Base-by-base conservation (phyloP, 192 early-diverging fungal genomes). In the Gaertneriomyces sp. region DNA sequence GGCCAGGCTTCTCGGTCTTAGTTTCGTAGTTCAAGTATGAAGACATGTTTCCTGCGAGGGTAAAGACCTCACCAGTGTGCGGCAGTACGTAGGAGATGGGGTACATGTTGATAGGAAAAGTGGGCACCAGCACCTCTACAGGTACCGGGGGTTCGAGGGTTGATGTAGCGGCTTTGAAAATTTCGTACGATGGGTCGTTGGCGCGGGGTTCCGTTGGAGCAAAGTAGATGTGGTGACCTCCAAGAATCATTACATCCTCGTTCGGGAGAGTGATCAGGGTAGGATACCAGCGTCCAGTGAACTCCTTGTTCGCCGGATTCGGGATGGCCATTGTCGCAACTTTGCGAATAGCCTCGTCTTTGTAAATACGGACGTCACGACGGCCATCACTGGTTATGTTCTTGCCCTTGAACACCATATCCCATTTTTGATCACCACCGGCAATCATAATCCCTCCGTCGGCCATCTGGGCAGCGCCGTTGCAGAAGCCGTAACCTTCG, bases 251-350 rank as follows among this genome's bases (percentile, higher is more conserved):
- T 10, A 45, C 11, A 19, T 45, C 25, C 41, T 64, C 72, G 47
- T 68, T 50, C 14, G 60, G 51, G 50, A 74, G 45, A 8, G 57
- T 47, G 40, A 64, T 17, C 6, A 64, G 53, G 38, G 72, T 70
- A 4, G 72, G 72, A 51, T 74, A 74, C 72, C 72, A 74, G 7
- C 71, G 53, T 9, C 69, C 55, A 38, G 38, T 60, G 42, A 43
- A 69, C 0, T n/a, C 9, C 60, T 62, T 69, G 52, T 53, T 45
- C 4, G 33, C 14, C 9, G n/a, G 11, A 12, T 14, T 45, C 11
- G 53, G 59, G 44, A 50, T 25, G 52, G n/a, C 6, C 67, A 69
- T 69, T 38, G 38, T 42, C 12, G 59, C 67, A 2, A 69, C 60
- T 42, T 69, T 69, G 5, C 38, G 53, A 43, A 41, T 43, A 1